Conservation (phyloP, 495 filamentous ascomycete genomes). For the Neurospora sp. region DNA sequence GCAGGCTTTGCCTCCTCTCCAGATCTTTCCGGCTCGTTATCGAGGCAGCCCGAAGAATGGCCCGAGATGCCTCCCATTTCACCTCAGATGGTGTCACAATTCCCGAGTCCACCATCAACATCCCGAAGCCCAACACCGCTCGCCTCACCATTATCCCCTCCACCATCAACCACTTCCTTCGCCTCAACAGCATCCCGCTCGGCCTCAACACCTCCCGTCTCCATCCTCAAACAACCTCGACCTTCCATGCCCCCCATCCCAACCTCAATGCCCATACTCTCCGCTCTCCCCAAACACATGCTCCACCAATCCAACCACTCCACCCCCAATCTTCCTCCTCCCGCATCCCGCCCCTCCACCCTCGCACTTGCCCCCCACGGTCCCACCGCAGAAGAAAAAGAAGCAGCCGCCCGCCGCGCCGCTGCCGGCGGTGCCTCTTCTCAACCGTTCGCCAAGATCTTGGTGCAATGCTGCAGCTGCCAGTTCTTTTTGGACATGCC, state of each 20-base stretch:
- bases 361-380: not conserved
- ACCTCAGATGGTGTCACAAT: not conserved
- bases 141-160: not conserved
- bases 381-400: not conserved
- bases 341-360: not conserved
- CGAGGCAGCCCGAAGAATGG: not conserved
- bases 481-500: constrained; percentile 77
- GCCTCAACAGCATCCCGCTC: constrained; percentile 4
- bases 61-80: not conserved
- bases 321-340: not conserved
- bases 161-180: not conserved
- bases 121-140: not conserved
- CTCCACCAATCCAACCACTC: constrained; percentile 1
- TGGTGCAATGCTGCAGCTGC: constrained; percentile 75
- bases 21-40: not conserved
- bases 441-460: constrained; percentile 55
- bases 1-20: not conserved
- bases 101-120: not conserved
- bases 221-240: constrained; percentile 22
- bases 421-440: constrained; percentile 20
- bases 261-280: constrained; percentile 7
- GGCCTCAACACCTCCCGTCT: constrained; percentile 7
- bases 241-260: not conserved
- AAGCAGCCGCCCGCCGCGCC: constrained; percentile 4
- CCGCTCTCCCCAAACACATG: constrained; percentile 25